Evolutionary conservation across 768 basidiomycete genomes (phyloP).

Genomic region (Lactifluus pinguis): DNA sequence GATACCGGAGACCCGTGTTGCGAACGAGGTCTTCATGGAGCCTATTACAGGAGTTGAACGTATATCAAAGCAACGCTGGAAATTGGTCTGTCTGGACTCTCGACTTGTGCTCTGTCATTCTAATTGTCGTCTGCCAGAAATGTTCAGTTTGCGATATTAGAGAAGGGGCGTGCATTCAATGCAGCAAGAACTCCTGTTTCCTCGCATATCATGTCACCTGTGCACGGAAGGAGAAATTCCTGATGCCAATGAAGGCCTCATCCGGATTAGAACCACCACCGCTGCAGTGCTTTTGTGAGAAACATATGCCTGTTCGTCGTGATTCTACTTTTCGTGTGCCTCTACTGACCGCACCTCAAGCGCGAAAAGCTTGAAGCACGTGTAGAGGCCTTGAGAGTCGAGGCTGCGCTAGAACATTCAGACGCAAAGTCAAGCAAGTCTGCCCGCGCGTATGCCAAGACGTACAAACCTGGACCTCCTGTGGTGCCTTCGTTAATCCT

Average conservation of each 20-base stretch:
- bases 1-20: slow-evolving; percentile 90
- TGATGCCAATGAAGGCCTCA: slow-evolving; percentile 81
- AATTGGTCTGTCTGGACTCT: slow-evolving; percentile 52
- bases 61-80: slow-evolving; percentile 89
- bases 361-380: slow-evolving; percentile 62
- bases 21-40: slow-evolving; percentile 97
- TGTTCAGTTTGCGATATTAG: slow-evolving; percentile 53
- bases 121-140: slow-evolving; percentile 29
- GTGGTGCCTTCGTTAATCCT: slow-evolving; percentile 82
- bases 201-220: slow-evolving; percentile 93
- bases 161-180: slow-evolving; percentile 91
- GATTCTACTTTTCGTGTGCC: neutral
- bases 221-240: slow-evolving; percentile 74
- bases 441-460: slow-evolving; percentile 85
- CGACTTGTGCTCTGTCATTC: neutral
- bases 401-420: slow-evolving; percentile 36
- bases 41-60: slow-evolving; percentile 85
- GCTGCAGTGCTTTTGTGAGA: slow-evolving; percentile 79
- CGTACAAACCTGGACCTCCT: slow-evolving; percentile 87
- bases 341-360: slow-evolving; percentile 28
- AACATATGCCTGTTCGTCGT: slow-evolving; percentile 67
- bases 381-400: slow-evolving; percentile 42
- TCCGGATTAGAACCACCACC: slow-evolving; percentile 65
- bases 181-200: slow-evolving; percentile 83
- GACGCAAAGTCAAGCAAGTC: slow-evolving; percentile 54